Base-by-base conservation (phyloP, 805 yeast genomes). In the Jamesozyma rosinii region DNA sequence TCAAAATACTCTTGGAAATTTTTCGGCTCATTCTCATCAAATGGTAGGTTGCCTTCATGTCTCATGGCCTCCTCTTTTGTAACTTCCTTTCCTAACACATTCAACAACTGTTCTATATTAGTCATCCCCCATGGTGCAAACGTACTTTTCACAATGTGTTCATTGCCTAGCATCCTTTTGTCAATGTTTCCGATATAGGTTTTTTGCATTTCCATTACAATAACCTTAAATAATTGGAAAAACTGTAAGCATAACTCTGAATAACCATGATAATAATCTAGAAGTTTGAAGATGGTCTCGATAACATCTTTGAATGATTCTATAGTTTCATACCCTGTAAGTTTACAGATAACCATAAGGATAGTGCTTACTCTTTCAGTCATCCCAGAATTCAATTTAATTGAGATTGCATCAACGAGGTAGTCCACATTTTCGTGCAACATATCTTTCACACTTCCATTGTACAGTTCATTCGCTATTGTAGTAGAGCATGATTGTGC, bases 261-360 rank as follows among this genome's bases (percentile, higher is more conserved):
- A 59, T 90, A 90, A 0, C 90, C 94, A 63, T 89, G 95, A 55
- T 82, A 90, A 42, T 79, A 69, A 63, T 90, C 97, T 40, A 90
- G 68, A 30, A 89, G 65, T 17, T 80, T 76, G 59, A 90, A 87
- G 48, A 87, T 72, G 3, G 88, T 77, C 38, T 78, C 74, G 17
- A 90, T 66, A 1, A 90, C 70, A 59, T 90, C 97, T 40, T 70
- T 75, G 41, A 90, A 69, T 46, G 78, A 85, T 27, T 72, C 69
- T 13, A 87, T 65, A 20, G 87, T 66, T 26, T 74, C 67, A 9
- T 73, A 66, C 0, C 96, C 96, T 0, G 89, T 80, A 21, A 88
- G 68, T 49, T 72, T 76, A 24, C 86, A 70, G 37, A 90, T 64
- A 3, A 86, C 80, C 37, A 82, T 70, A 33, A 90, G 65, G 3